Base-by-base conservation (phyloP, 345 rosid species). In the Pistacia vera region DNA sequence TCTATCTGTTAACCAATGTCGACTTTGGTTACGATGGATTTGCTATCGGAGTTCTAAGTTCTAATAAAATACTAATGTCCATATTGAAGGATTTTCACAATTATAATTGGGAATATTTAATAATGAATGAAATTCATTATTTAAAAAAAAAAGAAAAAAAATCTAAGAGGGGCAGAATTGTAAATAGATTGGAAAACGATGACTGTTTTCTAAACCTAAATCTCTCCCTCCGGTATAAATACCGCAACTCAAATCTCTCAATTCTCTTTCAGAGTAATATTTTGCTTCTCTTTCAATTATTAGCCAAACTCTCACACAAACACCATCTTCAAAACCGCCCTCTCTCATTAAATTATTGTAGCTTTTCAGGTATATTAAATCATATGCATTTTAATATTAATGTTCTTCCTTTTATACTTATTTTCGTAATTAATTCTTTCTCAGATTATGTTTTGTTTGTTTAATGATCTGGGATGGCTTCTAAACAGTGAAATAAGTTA, bases 331-430 rank as follows among this genome's bases (percentile, higher is more conserved):
- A 28, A 28, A 44, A 12, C 18, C 2, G 2, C 11, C 8, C 28
- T 13, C 64, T 41, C 64, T 58, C 25, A 3, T 72, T 12, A 0
- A 25, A 62, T 63, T 49, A 12, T 48, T 72, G 58, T 36, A 71
- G 75, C 67, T 28, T 16, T 22, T 59, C 57, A 73, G 76, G 76
- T 73, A 62, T 60, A 1, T 62, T 30, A n/a, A 73, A 62, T 62
- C 60, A 63, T 33, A 63, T 51, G 76, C 76, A 73, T 73, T 73
- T 73, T 73, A 49, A 62, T 51, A 60, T 52, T 73, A 36, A 54
- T 54, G n/a, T 49, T 57, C 46, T 41, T 41, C 46, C 6, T 41
- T 8, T 41, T 41, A 41, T 41, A 5, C 46, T 5, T 41, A 6
- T 41, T 41, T 41, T 41, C 8, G 9, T 7, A 41, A n/a, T 33